phyloP scores from a whole-genome alignment of 2,329 filamentous ascomycete genomes.

The Orbilia blumenaviensis region DNA sequence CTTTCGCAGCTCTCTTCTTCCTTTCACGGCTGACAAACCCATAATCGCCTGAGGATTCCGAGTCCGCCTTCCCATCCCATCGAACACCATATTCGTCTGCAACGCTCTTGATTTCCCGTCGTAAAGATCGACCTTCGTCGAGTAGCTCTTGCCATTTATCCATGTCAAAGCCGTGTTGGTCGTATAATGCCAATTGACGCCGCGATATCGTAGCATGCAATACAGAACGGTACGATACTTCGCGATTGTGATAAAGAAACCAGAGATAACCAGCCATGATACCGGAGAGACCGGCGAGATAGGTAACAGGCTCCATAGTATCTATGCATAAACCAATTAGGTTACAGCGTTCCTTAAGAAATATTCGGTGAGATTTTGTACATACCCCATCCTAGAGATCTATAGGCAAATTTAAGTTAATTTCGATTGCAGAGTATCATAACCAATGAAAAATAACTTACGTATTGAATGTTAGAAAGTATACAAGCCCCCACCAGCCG shows the following conservation, averaged over 20 bases:
- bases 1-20: constrained; percentile 66
- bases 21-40: constrained; percentile 64
- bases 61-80: constrained; percentile 81
- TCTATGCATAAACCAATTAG: constrained; percentile 74
- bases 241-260: constrained; percentile 91
- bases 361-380: neutral
- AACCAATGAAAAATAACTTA: constrained; percentile 6
- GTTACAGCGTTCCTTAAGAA: neutral
- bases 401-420: neutral
- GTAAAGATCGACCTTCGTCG: constrained; percentile 78
- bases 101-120: constrained; percentile 80
- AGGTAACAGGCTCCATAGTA: constrained; percentile 88
- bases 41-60: constrained; percentile 65
- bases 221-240: constrained; percentile 85
- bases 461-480: constrained; percentile 71
- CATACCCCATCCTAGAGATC: constrained; percentile 66
- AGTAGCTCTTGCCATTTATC: constrained; percentile 79
- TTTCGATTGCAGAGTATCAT: neutral
- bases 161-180: constrained; percentile 77
- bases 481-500: constrained; percentile 84
- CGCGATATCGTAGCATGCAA: constrained; percentile 85
- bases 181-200: constrained; percentile 79
- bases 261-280: constrained; percentile 91
- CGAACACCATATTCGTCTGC: constrained; percentile 90
- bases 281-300: constrained; percentile 83